Base-by-base conservation (phyloP, 148 eudicot species). In the Camellia sinensis region DNA sequence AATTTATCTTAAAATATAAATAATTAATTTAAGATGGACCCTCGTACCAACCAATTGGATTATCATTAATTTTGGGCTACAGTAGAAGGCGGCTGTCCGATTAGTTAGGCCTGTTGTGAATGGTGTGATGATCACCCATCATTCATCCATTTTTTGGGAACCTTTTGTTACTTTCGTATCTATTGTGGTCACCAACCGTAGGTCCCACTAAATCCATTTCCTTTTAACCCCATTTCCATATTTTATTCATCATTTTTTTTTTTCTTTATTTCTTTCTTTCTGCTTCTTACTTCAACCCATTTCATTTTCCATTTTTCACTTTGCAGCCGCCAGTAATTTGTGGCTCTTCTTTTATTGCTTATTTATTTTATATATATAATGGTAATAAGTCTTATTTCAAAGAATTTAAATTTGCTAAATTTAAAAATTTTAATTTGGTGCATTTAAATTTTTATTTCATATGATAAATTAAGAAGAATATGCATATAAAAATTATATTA, bases 131-230 rank as follows among this genome's bases (percentile, higher is more conserved):
- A 29, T 29, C 37, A 29, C 37, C 37, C 37, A 29, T 29, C 37
- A 29, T 29, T 29, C 37, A 29, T 29, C 18, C 67, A 6, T 64
- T 19, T 19, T 13, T 44, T 19, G 7, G 40, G 57, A 57, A 29
- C 37, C 54, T 71, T 5, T 48, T 43, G 52, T 44, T 60, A 5
- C 67, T 62, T 75, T 21, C 62, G 19, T 64, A 77, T 66, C 80
- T 53, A 63, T 4, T 29, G 66, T 14, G 80, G 80, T 18, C 73
- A 52, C 80, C 72, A 48, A 77, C 71, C 79, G 57, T 65, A 17
- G 80, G 61, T 29, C 80, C 80, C 73, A 18, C 63, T 63, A 77
- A 66, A 77, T 66, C 52, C 50, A 50, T 44, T 46, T 43, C 21
- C 41, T 48, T 63, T 63, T 14, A n/a, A 41, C 11, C 37, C 18